These are phyloP conservation scores for Endocarpon pusillum DNA, from an alignment of 495 filamentous ascomycete genomes.

Conservation along the genomic window DNA sequence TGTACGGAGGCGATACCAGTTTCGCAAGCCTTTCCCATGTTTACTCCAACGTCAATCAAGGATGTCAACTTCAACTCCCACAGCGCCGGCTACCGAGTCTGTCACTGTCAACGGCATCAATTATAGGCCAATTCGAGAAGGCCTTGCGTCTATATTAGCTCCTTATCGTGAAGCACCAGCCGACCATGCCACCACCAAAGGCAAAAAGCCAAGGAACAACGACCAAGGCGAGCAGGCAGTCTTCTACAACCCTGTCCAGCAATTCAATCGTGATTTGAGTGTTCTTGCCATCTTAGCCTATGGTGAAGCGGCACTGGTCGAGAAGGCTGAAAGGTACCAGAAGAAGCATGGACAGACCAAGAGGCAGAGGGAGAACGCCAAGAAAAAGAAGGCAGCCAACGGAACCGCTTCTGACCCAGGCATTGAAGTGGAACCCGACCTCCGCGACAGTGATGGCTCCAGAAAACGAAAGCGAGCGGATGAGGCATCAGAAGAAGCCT, in stretches of 20 bases:
- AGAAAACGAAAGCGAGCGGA: constrained; percentile 11
- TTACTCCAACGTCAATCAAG: too few relatives aligned
- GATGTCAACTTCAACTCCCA: too few relatives aligned
- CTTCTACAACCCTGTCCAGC: constrained; percentile 97
- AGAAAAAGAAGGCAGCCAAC: constrained; percentile 23
- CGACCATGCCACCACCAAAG: constrained; percentile 17
- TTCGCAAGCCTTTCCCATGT: too few relatives aligned
- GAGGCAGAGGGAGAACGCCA: constrained; percentile 26
- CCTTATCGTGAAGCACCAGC: constrained; percentile 30
- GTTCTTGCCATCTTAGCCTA: constrained; percentile 78
- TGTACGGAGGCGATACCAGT: too few relatives aligned
- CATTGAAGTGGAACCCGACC: not conserved
- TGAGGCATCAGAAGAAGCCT: constrained; percentile 10
- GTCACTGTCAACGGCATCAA: constrained; percentile 22
- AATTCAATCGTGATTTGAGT: constrained; percentile 93
- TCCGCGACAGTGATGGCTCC: not conserved
- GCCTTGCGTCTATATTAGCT: constrained; percentile 47
- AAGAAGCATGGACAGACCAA: constrained; percentile 18
- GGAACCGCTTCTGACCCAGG: not conserved
- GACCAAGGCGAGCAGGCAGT: constrained; percentile 53
- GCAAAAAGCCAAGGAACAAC: constrained; percentile 23
- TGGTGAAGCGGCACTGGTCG: constrained; percentile 41
- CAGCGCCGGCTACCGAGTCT: not conserved
- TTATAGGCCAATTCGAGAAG: constrained; percentile 52
- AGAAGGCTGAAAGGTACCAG: constrained; percentile 18